Conservation (phyloP, 2,329 filamentous ascomycete species). For the Colletotrichum viniferum region DNA sequence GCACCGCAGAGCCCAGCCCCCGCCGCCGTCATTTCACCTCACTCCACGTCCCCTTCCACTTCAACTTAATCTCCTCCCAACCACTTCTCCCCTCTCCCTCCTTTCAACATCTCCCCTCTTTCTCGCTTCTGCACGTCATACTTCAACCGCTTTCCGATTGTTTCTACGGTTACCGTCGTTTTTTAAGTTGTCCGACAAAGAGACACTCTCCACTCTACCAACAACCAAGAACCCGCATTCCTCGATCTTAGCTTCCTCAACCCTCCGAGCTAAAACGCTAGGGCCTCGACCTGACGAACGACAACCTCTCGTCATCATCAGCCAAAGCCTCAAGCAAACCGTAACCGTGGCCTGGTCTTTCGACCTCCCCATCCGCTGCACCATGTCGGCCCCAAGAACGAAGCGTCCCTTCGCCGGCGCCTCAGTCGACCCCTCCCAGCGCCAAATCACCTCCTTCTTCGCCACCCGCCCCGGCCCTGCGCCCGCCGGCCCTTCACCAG, state of each 20-base stretch:
- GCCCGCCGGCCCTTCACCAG: constrained; percentile 20
- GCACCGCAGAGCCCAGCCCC: neutral
- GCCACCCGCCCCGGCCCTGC: constrained; percentile 22
- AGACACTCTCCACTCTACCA: constrained; percentile 22
- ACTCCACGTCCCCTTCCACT: neutral
- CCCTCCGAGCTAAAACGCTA: neutral
- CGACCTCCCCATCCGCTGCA: neutral
- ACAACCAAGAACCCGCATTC: neutral
- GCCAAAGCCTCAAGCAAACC: neutral
- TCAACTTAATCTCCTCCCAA: constrained; percentile 2
- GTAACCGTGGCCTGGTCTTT: neutral
- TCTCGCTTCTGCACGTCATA: constrained; percentile 9
- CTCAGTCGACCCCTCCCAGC: constrained; percentile 61
- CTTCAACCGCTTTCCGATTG: neutral
- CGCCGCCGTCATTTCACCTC: neutral
- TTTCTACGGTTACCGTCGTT: constrained; percentile 6
- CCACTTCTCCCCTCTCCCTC: neutral
- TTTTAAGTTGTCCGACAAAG: neutral
- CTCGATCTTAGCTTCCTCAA: neutral
- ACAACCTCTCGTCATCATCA: neutral
- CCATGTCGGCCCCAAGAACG: constrained; percentile 57
- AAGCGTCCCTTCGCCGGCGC: constrained; percentile 68
- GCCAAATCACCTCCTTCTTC: constrained; percentile 71
- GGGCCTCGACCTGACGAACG: neutral
- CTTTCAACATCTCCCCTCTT: neutral